A percentile compares a stretch with the other conserved stretches of the same genome.
phyloP scores from a whole-genome alignment of 495 filamentous ascomycete species.

The Penicillium antarcticum region DNA sequence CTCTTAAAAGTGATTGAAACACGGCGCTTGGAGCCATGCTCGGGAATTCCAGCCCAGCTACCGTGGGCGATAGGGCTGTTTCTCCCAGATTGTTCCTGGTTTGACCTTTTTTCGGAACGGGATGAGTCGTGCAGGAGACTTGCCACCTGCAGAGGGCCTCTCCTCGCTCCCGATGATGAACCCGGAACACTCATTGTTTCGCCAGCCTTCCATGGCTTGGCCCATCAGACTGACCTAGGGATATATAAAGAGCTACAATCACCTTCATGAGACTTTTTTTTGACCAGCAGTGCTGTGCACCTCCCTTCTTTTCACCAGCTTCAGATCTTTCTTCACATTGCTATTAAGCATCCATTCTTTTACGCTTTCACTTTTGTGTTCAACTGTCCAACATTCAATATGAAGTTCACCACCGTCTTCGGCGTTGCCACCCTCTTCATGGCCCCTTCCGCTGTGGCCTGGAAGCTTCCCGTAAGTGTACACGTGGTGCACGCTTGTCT shows the following conservation, averaged over 20 bases:
- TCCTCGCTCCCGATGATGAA: neutral
- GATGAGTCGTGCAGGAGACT: neutral
- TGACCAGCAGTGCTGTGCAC: slow-evolving; percentile 25
- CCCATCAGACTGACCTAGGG: neutral
- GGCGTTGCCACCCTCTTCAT: slow-evolving; percentile 27
- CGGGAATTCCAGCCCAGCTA: neutral
- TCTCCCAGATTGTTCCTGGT: neutral
- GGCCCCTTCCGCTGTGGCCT: slow-evolving; percentile 20
- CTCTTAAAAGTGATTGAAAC: neutral
- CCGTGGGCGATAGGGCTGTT: neutral
- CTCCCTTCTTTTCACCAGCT: slow-evolving; percentile 19
- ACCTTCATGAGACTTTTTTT: slow-evolving; percentile 4
- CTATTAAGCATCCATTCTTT: slow-evolving; percentile 19
- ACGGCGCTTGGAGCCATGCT: neutral
- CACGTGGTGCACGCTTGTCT: neutral
- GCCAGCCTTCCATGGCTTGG: neutral
- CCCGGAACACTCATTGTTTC: neutral
- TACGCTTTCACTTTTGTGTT: slow-evolving; percentile 1
- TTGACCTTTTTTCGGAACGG: neutral
- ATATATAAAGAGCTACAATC: slow-evolving; percentile 14
- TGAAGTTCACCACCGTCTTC: slow-evolving; percentile 32
- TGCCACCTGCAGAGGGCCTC: neutral
- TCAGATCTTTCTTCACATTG: slow-evolving; percentile 16
- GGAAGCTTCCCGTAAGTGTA: slow-evolving; percentile 11
- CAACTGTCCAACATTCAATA: slow-evolving; percentile 16